Conservation (phyloP, 495 filamentous ascomycete genomes). For the Daldinia loculata region DNA sequence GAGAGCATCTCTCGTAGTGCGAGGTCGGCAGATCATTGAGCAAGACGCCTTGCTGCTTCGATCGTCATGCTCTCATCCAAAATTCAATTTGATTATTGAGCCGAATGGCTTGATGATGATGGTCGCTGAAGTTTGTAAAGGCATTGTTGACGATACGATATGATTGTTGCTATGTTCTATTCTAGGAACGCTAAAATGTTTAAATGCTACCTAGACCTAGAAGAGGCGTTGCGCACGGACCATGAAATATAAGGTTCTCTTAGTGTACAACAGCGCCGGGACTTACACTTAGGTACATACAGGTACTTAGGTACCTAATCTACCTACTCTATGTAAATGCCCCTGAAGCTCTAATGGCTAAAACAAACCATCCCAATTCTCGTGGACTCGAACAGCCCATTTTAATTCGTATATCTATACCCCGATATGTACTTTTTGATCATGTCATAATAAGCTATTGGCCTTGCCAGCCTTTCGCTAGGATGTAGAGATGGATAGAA, state of each 20-base stretch:
- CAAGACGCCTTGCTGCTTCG: slow-evolving; percentile 17
- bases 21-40: slow-evolving; percentile 33
- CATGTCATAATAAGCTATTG: not conserved
- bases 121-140: not conserved
- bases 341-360: too few relatives aligned
- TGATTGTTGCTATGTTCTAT: not conserved
- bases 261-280: too few relatives aligned
- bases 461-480: not conserved
- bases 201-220: not conserved
- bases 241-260: not conserved
- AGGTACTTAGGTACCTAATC: too few relatives aligned
- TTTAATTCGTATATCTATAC: too few relatives aligned
- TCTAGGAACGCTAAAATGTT: not conserved
- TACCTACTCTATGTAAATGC: too few relatives aligned
- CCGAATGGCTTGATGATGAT: not conserved
- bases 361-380: too few relatives aligned
- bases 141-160: not conserved
- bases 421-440: too few relatives aligned
- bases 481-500: not conserved
- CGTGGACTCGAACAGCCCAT: too few relatives aligned
- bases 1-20: slow-evolving; percentile 23
- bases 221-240: not conserved
- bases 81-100: not conserved
- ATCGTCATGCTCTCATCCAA: slow-evolving; percentile 9
- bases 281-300: too few relatives aligned